A percentile compares a stretch with the other conserved stretches of the same genome.
These are phyloP conservation scores for Alternaria brassicicola DNA, from an alignment of 2,329 filamentous ascomycete genomes.

Conservation along the genomic window DNA sequence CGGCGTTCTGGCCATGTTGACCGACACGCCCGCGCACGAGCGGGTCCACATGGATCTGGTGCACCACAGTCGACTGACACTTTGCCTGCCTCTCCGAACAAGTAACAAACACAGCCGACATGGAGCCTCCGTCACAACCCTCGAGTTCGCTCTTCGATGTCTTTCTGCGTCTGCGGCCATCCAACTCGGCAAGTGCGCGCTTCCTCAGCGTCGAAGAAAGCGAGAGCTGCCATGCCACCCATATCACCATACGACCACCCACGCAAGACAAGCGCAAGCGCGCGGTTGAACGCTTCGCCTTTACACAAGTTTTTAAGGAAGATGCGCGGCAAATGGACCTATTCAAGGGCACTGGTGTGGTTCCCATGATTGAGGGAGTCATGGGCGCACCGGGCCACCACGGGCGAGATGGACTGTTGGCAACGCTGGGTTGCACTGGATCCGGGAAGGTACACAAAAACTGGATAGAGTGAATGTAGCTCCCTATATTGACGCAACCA, in stretches of 20 bases:
- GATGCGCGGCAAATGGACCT: conserved; percentile 82
- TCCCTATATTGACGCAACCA: conserved; percentile 6
- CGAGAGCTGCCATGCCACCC: conserved; percentile 50
- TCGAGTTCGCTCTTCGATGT: conserved; percentile 79
- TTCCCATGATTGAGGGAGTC: conserved; percentile 79
- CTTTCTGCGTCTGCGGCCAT: conserved; percentile 75
- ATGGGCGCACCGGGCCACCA: conserved; percentile 74
- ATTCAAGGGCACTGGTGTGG: conserved; percentile 79
- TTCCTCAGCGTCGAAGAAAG: conserved; percentile 77
- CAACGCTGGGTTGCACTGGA: conserved; percentile 91
- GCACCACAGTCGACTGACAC: conserved; percentile 12
- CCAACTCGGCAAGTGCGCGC: conserved; percentile 53
- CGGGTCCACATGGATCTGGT: conserved; percentile 7
- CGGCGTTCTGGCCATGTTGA: conserved; percentile 21
- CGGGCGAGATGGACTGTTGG: conserved; percentile 85
- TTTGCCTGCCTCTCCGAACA: conserved; percentile 1
- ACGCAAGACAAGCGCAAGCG: conserved; percentile 82
- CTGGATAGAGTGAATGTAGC: conserved; percentile 1
- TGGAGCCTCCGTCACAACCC: conserved; percentile 46
- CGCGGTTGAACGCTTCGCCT: conserved; percentile 90
- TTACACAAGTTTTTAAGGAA: conserved; percentile 92
- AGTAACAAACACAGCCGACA: conserved; percentile 23
- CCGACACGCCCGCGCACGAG: conserved; percentile 15
- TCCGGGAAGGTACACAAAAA: conserved; percentile 79
- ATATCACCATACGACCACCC: conserved; percentile 64